Evolutionary conservation across 140 eudicot genomes (phyloP), one percentile per base, ranked within the genome.

Genomic region (Senecio squalidus): DNA sequence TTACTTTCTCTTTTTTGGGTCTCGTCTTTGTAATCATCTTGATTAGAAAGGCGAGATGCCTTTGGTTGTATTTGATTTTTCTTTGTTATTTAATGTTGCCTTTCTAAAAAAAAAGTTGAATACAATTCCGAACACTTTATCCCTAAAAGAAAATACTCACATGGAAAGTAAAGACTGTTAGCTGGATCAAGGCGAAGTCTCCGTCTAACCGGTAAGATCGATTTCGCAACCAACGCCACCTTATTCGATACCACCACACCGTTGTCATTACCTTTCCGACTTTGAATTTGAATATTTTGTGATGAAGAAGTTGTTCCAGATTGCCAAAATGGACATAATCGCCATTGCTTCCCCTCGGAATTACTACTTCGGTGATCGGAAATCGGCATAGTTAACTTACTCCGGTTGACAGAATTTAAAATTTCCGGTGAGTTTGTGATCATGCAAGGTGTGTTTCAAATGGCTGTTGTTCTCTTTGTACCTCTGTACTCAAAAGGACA

Each of bases 161-260:
- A 80, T 17, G 97, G 95, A 39, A 89, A 89, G 76, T 85, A 89
- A 29, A 89, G 93, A 51, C 62, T 83, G 59, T 53, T 85, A 9
- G 93, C 48, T 14, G 97, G 97, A 78, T 89, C 97, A 27, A 89
- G 88, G n/a, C 86, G 79, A 47, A 89, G 97, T 6, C 93, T 69
- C 15, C 95, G 84, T 40, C 84, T 69, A 23, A 79, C 71, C 0
- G 97, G 97, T 0, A 89, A 68, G 14, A 89, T 41, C 55, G 89
- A 80, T 58, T 78, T 81, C 18, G 92, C 89, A 23, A 80, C 86
- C 43, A 88, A 85, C 2, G 82, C 67, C 18, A 81, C 80, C 27
- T 77, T 74, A 9, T 58, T 65, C 1, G 75, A 39, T 1, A 74
- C 28, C 28, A 22, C 67, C 43, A 36, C 76, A 30, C 71, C 76